Conservation (phyloP, 179 eudicot species). For the Camellia oleifera region DNA sequence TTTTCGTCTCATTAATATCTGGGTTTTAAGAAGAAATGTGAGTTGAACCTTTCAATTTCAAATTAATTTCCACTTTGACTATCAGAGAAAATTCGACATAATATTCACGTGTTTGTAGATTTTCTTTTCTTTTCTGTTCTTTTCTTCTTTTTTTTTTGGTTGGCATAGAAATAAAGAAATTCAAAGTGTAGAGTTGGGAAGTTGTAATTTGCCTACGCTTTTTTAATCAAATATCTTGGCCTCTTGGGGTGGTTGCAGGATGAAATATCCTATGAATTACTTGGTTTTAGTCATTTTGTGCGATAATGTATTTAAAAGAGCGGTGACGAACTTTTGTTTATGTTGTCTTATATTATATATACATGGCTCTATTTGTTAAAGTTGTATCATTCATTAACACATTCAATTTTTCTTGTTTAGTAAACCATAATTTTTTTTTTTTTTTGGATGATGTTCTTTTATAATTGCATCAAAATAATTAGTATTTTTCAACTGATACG, state of each 20-base stretch:
- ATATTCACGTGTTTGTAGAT: constrained; percentile 4
- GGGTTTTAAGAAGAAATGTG: no score
- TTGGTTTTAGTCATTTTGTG: not conserved
- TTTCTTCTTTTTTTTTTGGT: no score
- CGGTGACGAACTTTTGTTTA: not conserved
- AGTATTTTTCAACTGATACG: no score
- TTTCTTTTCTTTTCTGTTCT: not conserved
- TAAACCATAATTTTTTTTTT: no score
- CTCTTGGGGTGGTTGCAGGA: not conserved
- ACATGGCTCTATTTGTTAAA: not conserved
- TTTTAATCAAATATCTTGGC: constrained; percentile 1
- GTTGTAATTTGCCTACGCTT: not conserved
- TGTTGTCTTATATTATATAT: no score
- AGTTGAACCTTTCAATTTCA: not conserved
- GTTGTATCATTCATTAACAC: not conserved
- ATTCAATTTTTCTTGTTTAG: no score
- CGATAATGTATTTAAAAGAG: not conserved
- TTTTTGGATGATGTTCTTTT: no score
- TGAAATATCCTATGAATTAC: not conserved
- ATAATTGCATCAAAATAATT: no score
- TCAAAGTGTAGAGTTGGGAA: not conserved
- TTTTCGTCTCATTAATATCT: no score
- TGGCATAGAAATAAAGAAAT: constrained; percentile 17
- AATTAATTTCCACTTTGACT: not conserved
- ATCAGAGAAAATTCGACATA: not conserved